Conservation (phyloP, 148 eudicot genomes). For the Suaeda aralocaspica region DNA sequence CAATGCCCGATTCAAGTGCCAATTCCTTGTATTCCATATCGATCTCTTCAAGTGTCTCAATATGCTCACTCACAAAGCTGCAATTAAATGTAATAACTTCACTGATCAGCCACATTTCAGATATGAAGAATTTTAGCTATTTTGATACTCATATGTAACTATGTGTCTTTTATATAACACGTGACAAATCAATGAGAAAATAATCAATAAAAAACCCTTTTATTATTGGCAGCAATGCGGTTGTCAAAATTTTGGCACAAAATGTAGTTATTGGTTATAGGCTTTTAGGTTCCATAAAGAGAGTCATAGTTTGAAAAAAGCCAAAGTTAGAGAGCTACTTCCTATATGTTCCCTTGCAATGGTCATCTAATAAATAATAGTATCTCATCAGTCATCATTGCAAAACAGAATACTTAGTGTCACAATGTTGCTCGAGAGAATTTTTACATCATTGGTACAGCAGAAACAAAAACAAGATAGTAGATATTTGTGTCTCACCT, state of each 20-base stretch:
- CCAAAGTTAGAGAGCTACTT: not conserved
- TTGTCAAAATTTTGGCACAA: too few relatives aligned
- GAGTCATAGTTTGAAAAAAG: not conserved
- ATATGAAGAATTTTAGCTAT: not conserved
- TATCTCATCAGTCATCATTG: too few relatives aligned
- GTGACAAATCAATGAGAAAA: too few relatives aligned
- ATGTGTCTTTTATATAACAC: too few relatives aligned
- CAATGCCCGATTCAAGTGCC: slow-evolving; percentile 88
- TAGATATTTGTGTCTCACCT: slow-evolving; percentile 44
- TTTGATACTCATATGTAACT: too few relatives aligned
- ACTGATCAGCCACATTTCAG: slow-evolving; percentile 9
- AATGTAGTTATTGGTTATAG: too few relatives aligned
- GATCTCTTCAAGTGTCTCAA: slow-evolving; percentile 95
- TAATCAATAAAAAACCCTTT: too few relatives aligned
- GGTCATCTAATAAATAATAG: not conserved
- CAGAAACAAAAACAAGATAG: not conserved
- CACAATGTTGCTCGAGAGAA: not conserved
- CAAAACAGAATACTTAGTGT: too few relatives aligned
- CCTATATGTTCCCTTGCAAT: not conserved
- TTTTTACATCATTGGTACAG: not conserved
- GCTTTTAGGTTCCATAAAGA: too few relatives aligned
- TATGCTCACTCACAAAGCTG: slow-evolving; percentile 98
- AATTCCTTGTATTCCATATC: slow-evolving; percentile 93
- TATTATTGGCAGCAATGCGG: too few relatives aligned
- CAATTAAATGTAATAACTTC: slow-evolving; percentile 7